These are phyloP conservation scores for Nidula niveotomentosa DNA, from an alignment of 1,284 basidiomycete species.

Conservation along the genomic window DNA sequence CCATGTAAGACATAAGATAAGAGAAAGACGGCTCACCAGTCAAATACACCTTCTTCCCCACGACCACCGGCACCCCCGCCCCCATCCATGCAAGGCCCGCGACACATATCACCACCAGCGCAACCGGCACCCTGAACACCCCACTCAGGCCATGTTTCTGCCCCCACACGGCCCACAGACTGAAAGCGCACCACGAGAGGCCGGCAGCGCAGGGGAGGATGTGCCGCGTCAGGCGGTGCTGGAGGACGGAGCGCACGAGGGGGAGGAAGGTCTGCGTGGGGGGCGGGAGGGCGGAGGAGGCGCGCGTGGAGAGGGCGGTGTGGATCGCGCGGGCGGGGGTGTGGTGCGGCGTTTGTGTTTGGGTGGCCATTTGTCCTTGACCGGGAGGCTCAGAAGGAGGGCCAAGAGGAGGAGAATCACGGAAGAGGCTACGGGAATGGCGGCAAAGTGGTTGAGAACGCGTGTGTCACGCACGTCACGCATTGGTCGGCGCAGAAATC, in stretches of 20 bases:
- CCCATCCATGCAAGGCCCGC: constrained; percentile 28
- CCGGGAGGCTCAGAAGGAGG: no score
- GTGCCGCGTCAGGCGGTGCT: constrained; percentile 50
- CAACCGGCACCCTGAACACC: constrained; percentile 34
- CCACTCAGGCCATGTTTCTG: constrained; percentile 26
- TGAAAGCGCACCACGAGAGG: constrained; percentile 44
- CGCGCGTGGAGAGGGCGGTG: no score
- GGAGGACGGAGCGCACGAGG: constrained; percentile 53
- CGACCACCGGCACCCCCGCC: constrained; percentile 45
- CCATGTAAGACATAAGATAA: not conserved
- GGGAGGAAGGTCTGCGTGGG: constrained; percentile 23
- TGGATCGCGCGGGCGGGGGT: no score
- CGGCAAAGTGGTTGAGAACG: no score
- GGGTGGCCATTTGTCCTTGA: no score
- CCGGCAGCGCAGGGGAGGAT: constrained; percentile 51
- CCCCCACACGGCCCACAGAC: constrained; percentile 38
- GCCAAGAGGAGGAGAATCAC: no score
- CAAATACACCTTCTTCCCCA: constrained; percentile 54
- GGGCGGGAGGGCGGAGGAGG: no score
- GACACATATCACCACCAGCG: constrained; percentile 30
- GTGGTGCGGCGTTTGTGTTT: no score
- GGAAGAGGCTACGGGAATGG: no score
- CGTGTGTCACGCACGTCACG: no score
- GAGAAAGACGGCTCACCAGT: constrained; percentile 38
- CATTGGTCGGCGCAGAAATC: no score